Conservation (phyloP, 345 rosid genomes). For the Dipteronia dyeriana region DNA sequence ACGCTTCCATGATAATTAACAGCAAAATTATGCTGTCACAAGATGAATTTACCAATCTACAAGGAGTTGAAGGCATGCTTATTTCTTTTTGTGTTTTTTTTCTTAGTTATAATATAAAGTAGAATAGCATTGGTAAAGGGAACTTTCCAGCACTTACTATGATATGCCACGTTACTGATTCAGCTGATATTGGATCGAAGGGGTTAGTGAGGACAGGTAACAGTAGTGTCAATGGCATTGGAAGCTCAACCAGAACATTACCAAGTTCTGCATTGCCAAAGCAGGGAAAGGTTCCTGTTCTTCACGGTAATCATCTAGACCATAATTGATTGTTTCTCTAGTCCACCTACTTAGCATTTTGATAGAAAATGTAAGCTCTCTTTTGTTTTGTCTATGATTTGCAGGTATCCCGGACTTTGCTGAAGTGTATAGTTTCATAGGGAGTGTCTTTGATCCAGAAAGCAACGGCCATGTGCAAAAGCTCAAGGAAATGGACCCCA, state of each 20-base stretch:
- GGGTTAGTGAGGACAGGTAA: slow-evolving; percentile 48
- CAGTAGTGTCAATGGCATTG: slow-evolving; percentile 50
- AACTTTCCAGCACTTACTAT: slow-evolving; percentile 71
- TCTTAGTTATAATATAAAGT: slow-evolving; percentile 26
- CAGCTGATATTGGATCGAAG: slow-evolving; percentile 94
- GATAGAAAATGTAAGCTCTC: slow-evolving; percentile 11
- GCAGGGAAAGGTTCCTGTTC: slow-evolving; percentile 47
- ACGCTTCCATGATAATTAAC: slow-evolving; percentile 49
- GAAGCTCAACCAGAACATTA: slow-evolving; percentile 44
- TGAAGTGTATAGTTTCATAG: slow-evolving; percentile 90
- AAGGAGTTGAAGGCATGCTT: slow-evolving; percentile 59
- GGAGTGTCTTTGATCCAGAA: slow-evolving; percentile 87
- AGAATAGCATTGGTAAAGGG: slow-evolving; percentile 33
- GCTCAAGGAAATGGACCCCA: slow-evolving; percentile 98
- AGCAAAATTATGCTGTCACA: slow-evolving; percentile 43
- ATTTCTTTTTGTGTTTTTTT: slow-evolving; percentile 13
- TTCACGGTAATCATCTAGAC: slow-evolving; percentile 55
- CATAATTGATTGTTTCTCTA: slow-evolving; percentile 2
- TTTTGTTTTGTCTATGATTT: slow-evolving; percentile 23
- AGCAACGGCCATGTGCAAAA: slow-evolving; percentile 65
- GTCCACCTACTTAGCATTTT: not conserved
- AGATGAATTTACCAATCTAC: slow-evolving; percentile 52
- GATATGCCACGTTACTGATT: slow-evolving; percentile 70
- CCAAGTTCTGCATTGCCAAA: slow-evolving; percentile 48
- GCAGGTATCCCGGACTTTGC: slow-evolving; percentile 86